Base-by-base conservation (phyloP, 2,329 filamentous ascomycete genomes). In the Ophiostoma novo-ulmi region DNA sequence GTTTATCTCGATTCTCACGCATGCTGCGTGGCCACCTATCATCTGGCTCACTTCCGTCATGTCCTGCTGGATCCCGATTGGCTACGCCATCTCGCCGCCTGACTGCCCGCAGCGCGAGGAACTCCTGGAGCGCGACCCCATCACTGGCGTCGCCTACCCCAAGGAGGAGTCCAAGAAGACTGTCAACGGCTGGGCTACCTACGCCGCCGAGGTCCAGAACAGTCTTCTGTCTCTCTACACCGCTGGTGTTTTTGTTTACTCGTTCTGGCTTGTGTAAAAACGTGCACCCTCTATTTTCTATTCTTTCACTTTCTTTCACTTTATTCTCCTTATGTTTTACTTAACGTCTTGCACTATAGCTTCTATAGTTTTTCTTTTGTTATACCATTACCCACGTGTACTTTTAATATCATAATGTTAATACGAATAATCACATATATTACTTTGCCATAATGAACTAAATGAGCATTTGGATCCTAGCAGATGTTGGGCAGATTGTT, bases 71-170 rank as follows among this genome's bases (percentile, higher is more conserved):
- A 85, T 82, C 0, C 88, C 88, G 0, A 81, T 90, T 66, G 80
- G 81, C 1, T 90, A 90, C 75, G 85, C 86, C 35, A 84, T 89
- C 70, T 84, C 85, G 73, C 88, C 88, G 0, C 88, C 88, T 84
- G 88, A 65, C 26, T 71, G 73, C 70, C 73, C 73, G 4, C 73
- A 74, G 52, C 73, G 73, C 48, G 73, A 74, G 75, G 81, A 86
- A 5, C 78, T 89, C 17, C 79, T 89, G 66, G 78, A 81, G 5
- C 81, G 86, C 14, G 87, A 89, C 75, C 77, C 81, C 48, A 84
- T 85, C 78, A 86, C 84, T 5, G 80, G 81, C 26, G 81, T 86
- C 22, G 84, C 84, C 3, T 81, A 85, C 73, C 85, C 85, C 3
- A 83, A 75, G 4, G 71, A 73, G 31, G 71, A 78, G 72, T 79